phyloP scores from a whole-genome alignment of 2,329 filamentous ascomycete species.

The Pseudogymnoascus sp. region DNA sequence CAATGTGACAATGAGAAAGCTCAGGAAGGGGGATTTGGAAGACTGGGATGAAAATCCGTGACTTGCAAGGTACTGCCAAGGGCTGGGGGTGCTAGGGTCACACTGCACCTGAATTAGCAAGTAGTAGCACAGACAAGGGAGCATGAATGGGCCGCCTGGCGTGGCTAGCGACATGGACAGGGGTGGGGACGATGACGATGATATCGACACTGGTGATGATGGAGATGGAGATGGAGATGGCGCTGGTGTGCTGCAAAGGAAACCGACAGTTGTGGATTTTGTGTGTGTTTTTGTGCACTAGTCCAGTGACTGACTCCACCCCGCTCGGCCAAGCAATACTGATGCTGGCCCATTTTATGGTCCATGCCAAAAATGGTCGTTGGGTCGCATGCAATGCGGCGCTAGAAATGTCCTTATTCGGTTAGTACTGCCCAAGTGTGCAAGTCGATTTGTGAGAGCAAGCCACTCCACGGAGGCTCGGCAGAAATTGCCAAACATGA shows the following conservation, averaged over 20 bases:
- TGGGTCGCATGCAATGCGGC: neutral
- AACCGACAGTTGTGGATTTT: neutral
- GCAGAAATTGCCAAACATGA: neutral
- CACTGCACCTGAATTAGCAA: neutral
- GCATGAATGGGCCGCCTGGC: neutral
- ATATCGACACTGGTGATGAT: neutral
- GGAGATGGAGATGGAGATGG: neutral
- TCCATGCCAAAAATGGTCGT: neutral
- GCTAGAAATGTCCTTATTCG: neutral
- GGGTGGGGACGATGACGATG: slow-evolving; percentile 1
- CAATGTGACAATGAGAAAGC: neutral
- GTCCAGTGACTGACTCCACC: neutral
- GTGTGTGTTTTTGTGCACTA: neutral
- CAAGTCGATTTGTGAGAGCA: neutral
- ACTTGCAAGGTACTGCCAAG: neutral
- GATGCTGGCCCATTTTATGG: neutral
- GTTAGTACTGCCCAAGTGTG: neutral
- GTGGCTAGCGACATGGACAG: neutral
- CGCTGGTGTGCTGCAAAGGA: neutral
- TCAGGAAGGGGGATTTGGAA: neutral
- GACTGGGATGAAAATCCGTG: neutral
- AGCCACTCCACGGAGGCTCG: neutral
- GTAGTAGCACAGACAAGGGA: neutral
- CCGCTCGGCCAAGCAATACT: neutral
- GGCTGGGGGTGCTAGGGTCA: neutral